Evolutionary conservation across 768 basidiomycete species (phyloP), one percentile per base, ranked within the genome.

Genomic region (Tylopilus sp.): DNA sequence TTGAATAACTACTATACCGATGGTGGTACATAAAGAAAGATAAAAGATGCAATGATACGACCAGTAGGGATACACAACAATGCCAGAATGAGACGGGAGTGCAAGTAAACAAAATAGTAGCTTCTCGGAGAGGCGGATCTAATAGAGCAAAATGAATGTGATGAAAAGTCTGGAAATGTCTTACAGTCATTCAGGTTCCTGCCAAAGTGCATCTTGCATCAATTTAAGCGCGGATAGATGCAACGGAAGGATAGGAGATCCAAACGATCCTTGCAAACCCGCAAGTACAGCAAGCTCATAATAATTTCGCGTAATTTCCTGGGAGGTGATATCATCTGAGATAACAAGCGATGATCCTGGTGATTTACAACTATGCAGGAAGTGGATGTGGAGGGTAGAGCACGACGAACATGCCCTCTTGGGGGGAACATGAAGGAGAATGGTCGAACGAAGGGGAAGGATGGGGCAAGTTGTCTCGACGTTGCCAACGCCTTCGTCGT

Each of bases 231-330:
- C 86, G 26, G 81, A 83, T 31, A 50, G 25, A 22, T 50, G 49
- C 35, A 50, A 26, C 6, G 49, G 90, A 46, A 92, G 65, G 35
- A 73, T 70, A 10, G 80, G 74, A 58, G 80, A 75, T 47, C 71
- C 74, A 25, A 69, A 73, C 42, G 80, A 69, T 53, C 73, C 73
- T 64, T 69, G 69, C 26, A 67, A 44, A 36, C 56, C 60, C 44
- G 82, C 76, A 10, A 91, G 78, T 25, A 88, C 75, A 2, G 82
- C 73, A 17, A 93, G 77, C 52, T 86, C 85, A 58, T 87, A 75
- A 60, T 78, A 91, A 61, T 82, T 91, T 40, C 69, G 74, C 17
- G 85, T 79, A 59, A 91, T 77, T 48, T 90, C 88, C 22, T 69
- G 60, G 53, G 69, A 62, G 44, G 66, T 69, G 47, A 65, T 62